Conservation (phyloP, 2,329 filamentous ascomycete species). For the Coniochaeta sp. region DNA sequence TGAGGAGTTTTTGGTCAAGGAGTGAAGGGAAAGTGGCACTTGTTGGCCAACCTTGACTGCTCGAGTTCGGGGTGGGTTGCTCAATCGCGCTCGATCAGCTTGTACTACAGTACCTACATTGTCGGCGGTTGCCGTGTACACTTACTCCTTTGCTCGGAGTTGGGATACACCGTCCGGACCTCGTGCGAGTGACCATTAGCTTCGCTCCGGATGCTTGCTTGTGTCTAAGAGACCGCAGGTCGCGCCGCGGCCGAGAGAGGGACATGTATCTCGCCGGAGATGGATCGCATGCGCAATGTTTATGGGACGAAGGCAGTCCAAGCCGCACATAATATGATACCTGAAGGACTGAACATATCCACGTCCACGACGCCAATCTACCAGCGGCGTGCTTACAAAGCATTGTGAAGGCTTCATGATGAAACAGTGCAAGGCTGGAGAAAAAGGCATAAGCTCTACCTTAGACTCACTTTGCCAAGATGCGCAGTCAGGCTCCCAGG, state of each 20-base stretch:
- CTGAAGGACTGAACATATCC: too few species aligned
- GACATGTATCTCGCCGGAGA: too few species aligned
- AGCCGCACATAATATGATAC: too few species aligned
- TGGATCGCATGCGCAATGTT: too few species aligned
- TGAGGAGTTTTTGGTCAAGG: constrained; percentile 53
- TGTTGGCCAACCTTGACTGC: background rate
- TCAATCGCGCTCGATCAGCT: background rate
- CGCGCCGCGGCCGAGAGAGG: background rate
- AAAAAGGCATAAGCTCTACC: too few species aligned
- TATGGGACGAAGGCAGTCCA: too few species aligned
- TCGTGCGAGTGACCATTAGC: background rate
- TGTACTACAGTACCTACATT: background rate
- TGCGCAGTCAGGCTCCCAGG: too few species aligned
- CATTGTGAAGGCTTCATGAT: too few species aligned
- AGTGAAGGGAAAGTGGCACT: background rate
- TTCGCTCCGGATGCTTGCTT: background rate
- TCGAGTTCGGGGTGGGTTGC: background rate
- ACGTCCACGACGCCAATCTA: too few species aligned
- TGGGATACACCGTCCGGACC: background rate
- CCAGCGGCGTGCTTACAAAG: too few species aligned
- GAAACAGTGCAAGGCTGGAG: too few species aligned
- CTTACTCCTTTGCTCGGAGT: background rate
- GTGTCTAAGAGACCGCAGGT: background rate
- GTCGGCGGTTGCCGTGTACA: background rate
- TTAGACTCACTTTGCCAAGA: too few species aligned